Evolutionary conservation across 73 alveolate species (phyloP).

Genomic region (Tetrahymena elliotti): DNA sequence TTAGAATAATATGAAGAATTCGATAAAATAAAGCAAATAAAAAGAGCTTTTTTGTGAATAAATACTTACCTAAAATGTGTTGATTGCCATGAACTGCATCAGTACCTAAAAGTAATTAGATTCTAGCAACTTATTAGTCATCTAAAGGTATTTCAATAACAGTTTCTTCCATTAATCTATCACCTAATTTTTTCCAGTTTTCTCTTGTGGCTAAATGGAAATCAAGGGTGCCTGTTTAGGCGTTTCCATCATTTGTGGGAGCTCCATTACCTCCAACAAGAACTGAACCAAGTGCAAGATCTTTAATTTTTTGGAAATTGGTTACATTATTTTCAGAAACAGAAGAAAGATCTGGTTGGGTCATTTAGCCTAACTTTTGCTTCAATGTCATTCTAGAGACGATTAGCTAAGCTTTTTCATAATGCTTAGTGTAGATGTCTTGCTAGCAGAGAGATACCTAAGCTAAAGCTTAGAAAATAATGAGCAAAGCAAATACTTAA

Average conservation of each 20-base stretch:
- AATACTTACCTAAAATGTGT: conserved; percentile 29
- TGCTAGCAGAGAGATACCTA: not conserved
- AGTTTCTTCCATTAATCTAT: not conserved
- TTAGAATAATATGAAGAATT: no score
- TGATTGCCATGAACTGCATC: conserved; percentile 60
- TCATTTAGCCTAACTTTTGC: conserved; percentile 17
- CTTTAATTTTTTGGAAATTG: not conserved
- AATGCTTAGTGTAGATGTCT: not conserved
- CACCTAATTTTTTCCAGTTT: conserved; percentile 39
- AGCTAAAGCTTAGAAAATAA: not conserved
- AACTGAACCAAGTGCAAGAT: conserved; percentile 27
- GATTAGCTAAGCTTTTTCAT: conserved; percentile 4
- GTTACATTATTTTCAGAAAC: conserved; percentile 1
- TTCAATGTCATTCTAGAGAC: conserved; percentile 13
- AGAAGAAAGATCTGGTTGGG: not conserved
- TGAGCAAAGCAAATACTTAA: not conserved
- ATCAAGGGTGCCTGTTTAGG: not conserved
- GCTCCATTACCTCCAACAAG: conserved; percentile 47
- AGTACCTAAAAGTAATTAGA: conserved; percentile 42
- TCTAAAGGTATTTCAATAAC: not conserved
- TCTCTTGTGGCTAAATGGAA: conserved; percentile 2
- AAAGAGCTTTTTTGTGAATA: no score
- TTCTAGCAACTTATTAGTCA: not conserved
- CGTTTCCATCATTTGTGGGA: conserved; percentile 32
- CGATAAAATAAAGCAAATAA: no score